These are phyloP conservation scores for Mytilinidion resinicola DNA, from an alignment of 495 filamentous ascomycete genomes.

Conservation along the genomic window DNA sequence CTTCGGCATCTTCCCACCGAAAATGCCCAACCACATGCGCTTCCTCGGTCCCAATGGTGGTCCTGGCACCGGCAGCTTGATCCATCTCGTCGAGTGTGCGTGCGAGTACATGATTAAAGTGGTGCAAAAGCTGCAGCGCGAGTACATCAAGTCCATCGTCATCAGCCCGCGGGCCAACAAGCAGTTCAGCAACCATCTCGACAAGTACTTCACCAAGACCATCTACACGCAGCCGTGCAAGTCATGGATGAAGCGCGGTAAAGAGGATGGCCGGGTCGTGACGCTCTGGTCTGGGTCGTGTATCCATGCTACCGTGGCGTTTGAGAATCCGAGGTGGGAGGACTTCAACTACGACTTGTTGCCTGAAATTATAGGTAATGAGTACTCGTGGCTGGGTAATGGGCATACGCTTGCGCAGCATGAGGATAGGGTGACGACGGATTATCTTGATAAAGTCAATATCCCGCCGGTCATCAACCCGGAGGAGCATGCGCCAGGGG, in stretches of 20 bases:
- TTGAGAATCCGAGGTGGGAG: not conserved
- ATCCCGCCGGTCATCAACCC: not conserved
- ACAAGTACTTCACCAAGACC: slow-evolving; percentile 44
- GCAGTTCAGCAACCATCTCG: slow-evolving; percentile 55
- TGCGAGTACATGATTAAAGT: not conserved
- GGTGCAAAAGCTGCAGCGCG: slow-evolving; percentile 1
- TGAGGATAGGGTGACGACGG: not conserved
- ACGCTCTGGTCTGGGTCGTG: not conserved
- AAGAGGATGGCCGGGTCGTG: not conserved
- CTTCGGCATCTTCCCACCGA: slow-evolving; percentile 1
- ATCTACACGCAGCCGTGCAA: not conserved
- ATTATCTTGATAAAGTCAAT: not conserved
- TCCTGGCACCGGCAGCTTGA: slow-evolving; percentile 4
- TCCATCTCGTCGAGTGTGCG: not conserved
- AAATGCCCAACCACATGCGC: slow-evolving; percentile 14
- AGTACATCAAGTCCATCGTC: slow-evolving; percentile 8
- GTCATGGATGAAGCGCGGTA: not conserved
- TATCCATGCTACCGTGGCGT: not conserved
- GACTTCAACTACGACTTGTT: not conserved
- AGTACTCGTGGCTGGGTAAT: not conserved
- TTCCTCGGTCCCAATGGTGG: slow-evolving; percentile 12
- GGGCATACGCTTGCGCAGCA: not conserved
- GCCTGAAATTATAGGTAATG: not conserved
- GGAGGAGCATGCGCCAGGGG: not conserved
- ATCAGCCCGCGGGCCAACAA: slow-evolving; percentile 38